Evolutionary conservation across 2,329 filamentous ascomycete species (phyloP).

Genomic region (Penicillium sumatraense): DNA sequence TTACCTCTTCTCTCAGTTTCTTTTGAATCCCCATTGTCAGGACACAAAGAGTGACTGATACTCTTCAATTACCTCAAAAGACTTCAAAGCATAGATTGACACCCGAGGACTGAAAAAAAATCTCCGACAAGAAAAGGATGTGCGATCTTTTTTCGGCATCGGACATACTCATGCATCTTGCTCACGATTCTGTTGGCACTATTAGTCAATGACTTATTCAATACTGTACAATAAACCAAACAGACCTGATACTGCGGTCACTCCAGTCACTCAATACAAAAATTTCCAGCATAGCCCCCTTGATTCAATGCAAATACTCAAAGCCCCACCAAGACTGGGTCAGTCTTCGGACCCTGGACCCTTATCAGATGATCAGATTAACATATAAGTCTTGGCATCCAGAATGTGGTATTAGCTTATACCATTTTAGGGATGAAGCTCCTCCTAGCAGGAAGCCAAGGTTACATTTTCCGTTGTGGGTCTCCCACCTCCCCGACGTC

Average conservation of each 20-base stretch:
- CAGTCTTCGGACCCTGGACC: not conserved
- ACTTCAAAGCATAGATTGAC: not conserved
- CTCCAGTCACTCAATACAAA: not conserved
- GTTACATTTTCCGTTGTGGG: not conserved
- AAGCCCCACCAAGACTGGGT: not conserved
- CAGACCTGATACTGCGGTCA: not conserved
- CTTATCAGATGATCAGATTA: constrained; percentile 3
- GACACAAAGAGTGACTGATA: not conserved
- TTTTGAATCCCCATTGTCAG: not conserved
- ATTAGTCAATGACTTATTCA: not conserved
- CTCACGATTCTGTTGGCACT: not conserved
- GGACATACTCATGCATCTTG: not conserved
- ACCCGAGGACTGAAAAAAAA: not conserved
- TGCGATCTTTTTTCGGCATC: not conserved
- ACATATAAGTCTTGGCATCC: not conserved
- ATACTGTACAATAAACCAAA: not conserved
- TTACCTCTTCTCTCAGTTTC: not conserved
- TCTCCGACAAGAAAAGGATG: not conserved
- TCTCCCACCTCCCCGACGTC: not conserved
- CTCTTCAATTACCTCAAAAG: not conserved
- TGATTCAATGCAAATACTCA: not conserved
- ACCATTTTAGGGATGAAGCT: not conserved
- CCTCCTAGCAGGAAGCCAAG: not conserved
- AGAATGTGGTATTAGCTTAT: not conserved
- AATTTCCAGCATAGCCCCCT: not conserved